Base-by-base conservation (phyloP, 805 yeast species). In the Myxozyma geophila region DNA sequence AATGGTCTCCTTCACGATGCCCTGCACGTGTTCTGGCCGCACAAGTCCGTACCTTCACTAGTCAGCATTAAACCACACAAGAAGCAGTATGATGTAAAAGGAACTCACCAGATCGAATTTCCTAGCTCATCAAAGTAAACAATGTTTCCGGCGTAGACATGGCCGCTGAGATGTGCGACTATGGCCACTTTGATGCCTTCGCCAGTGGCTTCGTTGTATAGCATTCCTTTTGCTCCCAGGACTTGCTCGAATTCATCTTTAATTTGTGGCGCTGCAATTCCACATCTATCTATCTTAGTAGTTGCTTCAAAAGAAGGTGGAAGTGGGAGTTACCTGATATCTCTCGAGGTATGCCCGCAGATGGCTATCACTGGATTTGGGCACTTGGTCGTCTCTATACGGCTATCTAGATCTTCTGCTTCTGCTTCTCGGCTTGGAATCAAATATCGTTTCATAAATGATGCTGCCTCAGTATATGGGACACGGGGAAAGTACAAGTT, bases 81-180 rank as follows among this genome's bases (percentile, higher is more conserved):
- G 39, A 39, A 44, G 8, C 17, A 8, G 2, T 2, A 43, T 8
- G 47, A n/a, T 33, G 53, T 10, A 33, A 12, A 35, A 49, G 23
- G 7, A 10, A 40, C 65, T 60, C 35, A 63, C 68, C 68, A 65
- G 7, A 65, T 58, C 6, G 79, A 74, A 52, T 79, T 78, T 0
- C 84, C 82, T 39, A 76, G 72, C 10, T 73, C 74, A 54, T 79
- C 78, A 66, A 86, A 85, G 56, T 83, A 81, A 1, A 89, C 76
- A 13, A 90, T 84, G 71, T 90, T 90, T 0, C 96, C 96, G 1
- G 97, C 96, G 74, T 84, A 90, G 1, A 82, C 89, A 73, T 90
- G 97, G 0, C 97, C 97, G 0, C 96, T 96, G 47, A 90, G 79
- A 73, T 90, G 97, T 12, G 92, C 86, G 0, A 88, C 78, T 7